Conservation (phyloP, 1,284 basidiomycete species). For the Vanrija sp. region DNA sequence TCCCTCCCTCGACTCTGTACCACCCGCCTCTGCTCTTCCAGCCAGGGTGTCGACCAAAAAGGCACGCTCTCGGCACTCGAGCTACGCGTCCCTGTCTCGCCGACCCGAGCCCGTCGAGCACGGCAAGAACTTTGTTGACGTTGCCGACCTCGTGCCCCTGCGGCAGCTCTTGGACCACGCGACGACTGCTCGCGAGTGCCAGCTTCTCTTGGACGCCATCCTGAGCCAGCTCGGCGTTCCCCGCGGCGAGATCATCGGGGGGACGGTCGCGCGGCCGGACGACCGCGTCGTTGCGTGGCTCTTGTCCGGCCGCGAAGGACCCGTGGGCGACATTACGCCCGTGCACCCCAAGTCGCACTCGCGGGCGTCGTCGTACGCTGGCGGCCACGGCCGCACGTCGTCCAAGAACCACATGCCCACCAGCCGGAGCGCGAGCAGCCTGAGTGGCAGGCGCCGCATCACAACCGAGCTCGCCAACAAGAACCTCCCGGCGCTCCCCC, state of each 20-base stretch:
- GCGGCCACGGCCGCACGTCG: neutral
- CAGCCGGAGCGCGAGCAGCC: neutral
- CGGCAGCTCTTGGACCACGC: slow-evolving; percentile 66
- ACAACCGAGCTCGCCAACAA: slow-evolving; percentile 10
- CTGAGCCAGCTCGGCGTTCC: slow-evolving; percentile 60
- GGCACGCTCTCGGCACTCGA: no score
- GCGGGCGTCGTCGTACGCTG: neutral
- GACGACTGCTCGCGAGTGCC: slow-evolving; percentile 73
- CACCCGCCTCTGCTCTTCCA: neutral
- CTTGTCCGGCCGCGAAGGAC: slow-evolving; percentile 32
- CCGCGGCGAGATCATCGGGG: neutral
- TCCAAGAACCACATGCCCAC: neutral
- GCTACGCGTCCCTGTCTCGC: no score
- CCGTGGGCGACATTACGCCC: slow-evolving; percentile 10
- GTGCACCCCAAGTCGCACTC: neutral
- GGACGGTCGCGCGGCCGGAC: slow-evolving; percentile 16
- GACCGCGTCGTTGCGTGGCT: slow-evolving; percentile 38
- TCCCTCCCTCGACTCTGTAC: neutral
- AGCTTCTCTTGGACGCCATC: slow-evolving; percentile 74
- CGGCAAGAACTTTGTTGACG: neutral
- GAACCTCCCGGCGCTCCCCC: slow-evolving; percentile 12
- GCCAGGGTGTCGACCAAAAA: neutral
- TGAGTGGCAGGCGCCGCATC: neutral
- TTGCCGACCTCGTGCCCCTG: slow-evolving; percentile 59
- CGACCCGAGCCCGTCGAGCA: no score